Conservation (phyloP, 805 yeast genomes). For the Tetrapisispora arboricola region DNA sequence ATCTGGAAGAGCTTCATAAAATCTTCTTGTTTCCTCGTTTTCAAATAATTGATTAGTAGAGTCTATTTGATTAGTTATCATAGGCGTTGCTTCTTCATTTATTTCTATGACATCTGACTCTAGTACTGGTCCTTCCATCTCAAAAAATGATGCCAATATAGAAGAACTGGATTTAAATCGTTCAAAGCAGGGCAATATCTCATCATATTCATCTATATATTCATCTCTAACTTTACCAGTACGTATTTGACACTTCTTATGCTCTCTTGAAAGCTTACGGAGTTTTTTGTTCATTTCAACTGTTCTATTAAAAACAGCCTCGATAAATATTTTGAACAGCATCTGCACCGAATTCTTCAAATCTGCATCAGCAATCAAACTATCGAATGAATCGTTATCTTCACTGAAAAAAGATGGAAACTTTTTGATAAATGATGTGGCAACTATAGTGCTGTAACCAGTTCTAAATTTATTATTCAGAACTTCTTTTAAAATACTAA, state of each 20-base stretch:
- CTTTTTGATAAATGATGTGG: conserved; percentile 41
- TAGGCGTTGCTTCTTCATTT: conserved; percentile 17
- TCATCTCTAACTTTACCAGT: conserved; percentile 48
- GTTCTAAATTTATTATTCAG: conserved; percentile 32
- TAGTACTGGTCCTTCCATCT: conserved; percentile 30
- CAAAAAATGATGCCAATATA: conserved; percentile 35
- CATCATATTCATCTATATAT: conserved; percentile 29
- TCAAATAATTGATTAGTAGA: conserved; percentile 43
- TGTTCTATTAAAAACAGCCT: conserved; percentile 33
- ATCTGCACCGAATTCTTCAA: conserved; percentile 26
- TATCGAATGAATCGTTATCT: conserved; percentile 18
- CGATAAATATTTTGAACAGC: conserved; percentile 35
- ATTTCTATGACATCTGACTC: conserved; percentile 20
- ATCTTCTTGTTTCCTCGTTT: conserved; percentile 50
- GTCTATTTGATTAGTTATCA: conserved; percentile 17
- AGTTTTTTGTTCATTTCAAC: conserved; percentile 31
- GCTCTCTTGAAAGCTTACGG: conserved; percentile 30
- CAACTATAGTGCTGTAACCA: conserved; percentile 31
- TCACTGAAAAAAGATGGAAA: conserved; percentile 31
- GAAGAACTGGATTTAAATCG: conserved; percentile 36
- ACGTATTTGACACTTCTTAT: conserved; percentile 48
- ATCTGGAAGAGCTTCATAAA: conserved; percentile 49
- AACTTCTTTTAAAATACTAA: conserved; percentile 37
- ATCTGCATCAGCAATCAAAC: conserved; percentile 21
- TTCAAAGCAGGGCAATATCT: conserved; percentile 31